Base-by-base conservation (phyloP, 2,329 filamentous ascomycete genomes). In the Aphanoascus verrucosus region DNA sequence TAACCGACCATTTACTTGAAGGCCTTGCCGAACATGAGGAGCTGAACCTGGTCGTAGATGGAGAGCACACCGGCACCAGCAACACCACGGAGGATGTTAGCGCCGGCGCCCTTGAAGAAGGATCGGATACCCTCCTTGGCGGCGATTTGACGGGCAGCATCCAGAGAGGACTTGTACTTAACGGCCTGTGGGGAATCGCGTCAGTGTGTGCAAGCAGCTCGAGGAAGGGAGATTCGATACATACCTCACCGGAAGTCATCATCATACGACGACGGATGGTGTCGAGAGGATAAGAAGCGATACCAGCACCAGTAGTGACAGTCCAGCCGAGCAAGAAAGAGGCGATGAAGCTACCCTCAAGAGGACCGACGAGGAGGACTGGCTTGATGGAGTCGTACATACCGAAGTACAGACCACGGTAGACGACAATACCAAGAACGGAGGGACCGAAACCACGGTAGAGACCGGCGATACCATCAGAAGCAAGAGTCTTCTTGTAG, bases 331-430 rank as follows among this genome's bases (percentile, higher is more conserved):
- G 93, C 73, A 82, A 72, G 89, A 98, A 98, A 65, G 93, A 98
- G 75, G 93, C 93, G 71, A 98, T 80, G 90, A 98, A 98, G 88
- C 91, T 96, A 80, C 90, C 90, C 79, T 89, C 83, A 68, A 98
- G 88, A 75, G 73, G 61, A 74, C 93, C 93, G 74, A 86, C 83
- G 64, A 98, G 88, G 77, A 97, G 76, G 72, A 97, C 88, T 68
- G 93, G 93, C 89, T 98, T 98, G 83, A 98, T 85, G 67, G 93
- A 98, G 81, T 98, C 93, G 89, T 98, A 98, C 86, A 98, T 86
- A 75, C 93, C 93, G 86, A 98, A 98, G 90, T 98, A 98, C 69
- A 98, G 89, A 96, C 93, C 93, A 88, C 93, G 93, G 88, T 98
- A 98, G 80, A 98, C 93, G 70, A 98, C 77, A 77, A 98, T 98